A percentile compares a stretch with the other conserved stretches of the same genome.
These are phyloP conservation scores for Leishmania mexicana DNA, from an alignment of 208 protist genomes.

Conservation along the genomic window DNA sequence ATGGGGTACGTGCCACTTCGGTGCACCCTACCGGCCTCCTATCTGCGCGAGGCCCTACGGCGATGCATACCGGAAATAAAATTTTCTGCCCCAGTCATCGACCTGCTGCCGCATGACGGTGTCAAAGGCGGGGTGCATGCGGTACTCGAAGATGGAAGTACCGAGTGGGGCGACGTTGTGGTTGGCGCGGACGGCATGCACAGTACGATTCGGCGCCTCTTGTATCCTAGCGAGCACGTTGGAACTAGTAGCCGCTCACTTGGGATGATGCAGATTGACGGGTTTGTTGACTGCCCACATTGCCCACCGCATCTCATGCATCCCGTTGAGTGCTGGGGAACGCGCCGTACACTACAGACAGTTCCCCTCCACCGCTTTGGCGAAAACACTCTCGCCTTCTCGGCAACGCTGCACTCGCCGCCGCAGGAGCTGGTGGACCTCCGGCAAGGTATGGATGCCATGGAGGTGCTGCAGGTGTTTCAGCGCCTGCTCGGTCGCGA, in stretches of 20 bases:
- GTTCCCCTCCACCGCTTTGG: slow-evolving; percentile 51
- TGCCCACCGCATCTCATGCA: slow-evolving; percentile 48
- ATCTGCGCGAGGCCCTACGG: slow-evolving; percentile 64
- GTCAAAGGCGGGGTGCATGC: slow-evolving; percentile 85
- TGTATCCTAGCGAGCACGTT: slow-evolving; percentile 81
- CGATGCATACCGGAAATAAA: slow-evolving; percentile 73
- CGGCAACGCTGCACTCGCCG: slow-evolving; percentile 65
- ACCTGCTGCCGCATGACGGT: slow-evolving; percentile 81
- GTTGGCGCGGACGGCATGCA: slow-evolving; percentile 89
- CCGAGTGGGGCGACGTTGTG: slow-evolving; percentile 90
- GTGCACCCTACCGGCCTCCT: slow-evolving; percentile 52
- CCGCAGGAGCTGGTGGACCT: slow-evolving; percentile 64
- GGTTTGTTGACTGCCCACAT: slow-evolving; percentile 45
- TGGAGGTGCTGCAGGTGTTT: slow-evolving; percentile 52
- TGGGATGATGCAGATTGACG: slow-evolving; percentile 82
- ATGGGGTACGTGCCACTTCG: slow-evolving; percentile 84
- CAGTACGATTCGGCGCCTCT: slow-evolving; percentile 76
- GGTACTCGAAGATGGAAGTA: slow-evolving; percentile 68
- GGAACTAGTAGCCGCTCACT: slow-evolving; percentile 67
- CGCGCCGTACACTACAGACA: slow-evolving; percentile 37
- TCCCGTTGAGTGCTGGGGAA: slow-evolving; percentile 75
- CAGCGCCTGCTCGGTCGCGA: slow-evolving; percentile 50
- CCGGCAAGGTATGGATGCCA: slow-evolving; percentile 34
- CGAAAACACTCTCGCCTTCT: slow-evolving; percentile 63
- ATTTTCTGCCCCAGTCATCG: slow-evolving; percentile 72